Evolutionary conservation across 768 basidiomycete species (phyloP).

Genomic region (Suillus subalutaceus): DNA sequence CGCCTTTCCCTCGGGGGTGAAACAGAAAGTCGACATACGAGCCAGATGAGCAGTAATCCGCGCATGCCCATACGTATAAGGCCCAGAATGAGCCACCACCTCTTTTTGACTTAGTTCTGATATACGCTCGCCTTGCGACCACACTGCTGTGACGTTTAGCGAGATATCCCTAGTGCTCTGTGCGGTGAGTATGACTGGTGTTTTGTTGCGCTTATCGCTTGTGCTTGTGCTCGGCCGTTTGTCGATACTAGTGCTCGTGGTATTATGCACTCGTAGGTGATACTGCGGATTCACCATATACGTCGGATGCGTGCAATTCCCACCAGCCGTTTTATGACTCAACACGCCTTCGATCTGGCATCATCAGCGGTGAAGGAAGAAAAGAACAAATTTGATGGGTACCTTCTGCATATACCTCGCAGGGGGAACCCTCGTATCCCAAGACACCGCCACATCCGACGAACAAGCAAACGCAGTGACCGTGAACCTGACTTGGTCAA

Average conservation of each 20-base stretch:
- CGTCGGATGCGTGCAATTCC: constrained; percentile 76
- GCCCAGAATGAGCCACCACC: constrained; percentile 70
- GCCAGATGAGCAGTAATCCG: constrained; percentile 52
- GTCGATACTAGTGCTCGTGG: constrained; percentile 8
- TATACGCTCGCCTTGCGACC: constrained; percentile 76
- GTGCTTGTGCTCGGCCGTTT: background rate
- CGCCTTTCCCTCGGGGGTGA: background rate
- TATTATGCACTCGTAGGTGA: constrained; percentile 58
- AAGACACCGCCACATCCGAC: constrained; percentile 37
- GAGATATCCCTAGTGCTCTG: constrained; percentile 68
- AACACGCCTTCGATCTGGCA: constrained; percentile 62
- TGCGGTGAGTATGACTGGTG: constrained; percentile 46
- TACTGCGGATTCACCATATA: constrained; percentile 95
- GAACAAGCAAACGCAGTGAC: constrained; percentile 54
- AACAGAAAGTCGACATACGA: constrained; percentile 42
- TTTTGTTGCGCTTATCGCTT: constrained; percentile 31
- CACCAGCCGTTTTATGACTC: constrained; percentile 76
- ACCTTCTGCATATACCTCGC: constrained; percentile 47
- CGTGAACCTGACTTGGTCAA: constrained; percentile 65
- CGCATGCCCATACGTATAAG: constrained; percentile 81
- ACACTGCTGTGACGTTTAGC: constrained; percentile 71
- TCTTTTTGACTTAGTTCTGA: constrained; percentile 70
- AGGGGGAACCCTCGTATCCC: constrained; percentile 46
- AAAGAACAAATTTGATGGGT: background rate
- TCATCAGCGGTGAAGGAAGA: background rate